Evolutionary conservation across 306 rosid species (phyloP).

Genomic region (Prinsepia uniflora): DNA sequence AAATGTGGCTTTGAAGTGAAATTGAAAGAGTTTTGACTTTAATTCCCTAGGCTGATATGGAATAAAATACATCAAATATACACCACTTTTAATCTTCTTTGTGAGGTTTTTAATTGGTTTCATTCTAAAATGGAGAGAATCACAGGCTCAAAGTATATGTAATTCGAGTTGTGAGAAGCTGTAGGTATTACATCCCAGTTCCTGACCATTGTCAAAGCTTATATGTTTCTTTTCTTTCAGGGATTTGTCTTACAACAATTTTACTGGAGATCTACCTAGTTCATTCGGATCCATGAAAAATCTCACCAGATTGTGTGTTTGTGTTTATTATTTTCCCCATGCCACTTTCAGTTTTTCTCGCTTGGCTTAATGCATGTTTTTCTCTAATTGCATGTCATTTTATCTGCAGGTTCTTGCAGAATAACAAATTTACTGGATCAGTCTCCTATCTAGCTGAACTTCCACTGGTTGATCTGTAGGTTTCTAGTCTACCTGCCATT

Average conservation of each 20-base stretch:
- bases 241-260: conserved; percentile 79
- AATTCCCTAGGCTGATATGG: not conserved
- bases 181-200: too few species aligned
- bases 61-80: not conserved
- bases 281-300: conserved; percentile 74
- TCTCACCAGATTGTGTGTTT: conserved; percentile 60
- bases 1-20: conserved; percentile 14
- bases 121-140: not conserved
- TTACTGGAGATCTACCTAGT: conserved; percentile 89
- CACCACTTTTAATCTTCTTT: not conserved
- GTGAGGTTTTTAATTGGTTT: not conserved
- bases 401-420: conserved; percentile 67
- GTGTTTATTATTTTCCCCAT: not conserved
- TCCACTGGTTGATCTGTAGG: conserved; percentile 77
- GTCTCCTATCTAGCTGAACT: conserved; percentile 75
- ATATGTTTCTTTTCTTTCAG: conserved; percentile 36
- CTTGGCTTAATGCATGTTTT: conserved; percentile 10
- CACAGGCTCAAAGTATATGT: not conserved
- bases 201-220: not conserved
- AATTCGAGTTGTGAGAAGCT: too few species aligned
- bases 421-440: conserved; percentile 79
- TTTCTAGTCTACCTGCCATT: conserved; percentile 11
- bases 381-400: conserved; percentile 1
- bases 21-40: conserved; percentile 13
- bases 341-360: not conserved